Percentiles rank a stretch among this genome's conserved stretches.
These are phyloP conservation scores for Nadsonia commutata DNA, from an alignment of 1,139 yeast genomes.

Conservation along the genomic window DNA sequence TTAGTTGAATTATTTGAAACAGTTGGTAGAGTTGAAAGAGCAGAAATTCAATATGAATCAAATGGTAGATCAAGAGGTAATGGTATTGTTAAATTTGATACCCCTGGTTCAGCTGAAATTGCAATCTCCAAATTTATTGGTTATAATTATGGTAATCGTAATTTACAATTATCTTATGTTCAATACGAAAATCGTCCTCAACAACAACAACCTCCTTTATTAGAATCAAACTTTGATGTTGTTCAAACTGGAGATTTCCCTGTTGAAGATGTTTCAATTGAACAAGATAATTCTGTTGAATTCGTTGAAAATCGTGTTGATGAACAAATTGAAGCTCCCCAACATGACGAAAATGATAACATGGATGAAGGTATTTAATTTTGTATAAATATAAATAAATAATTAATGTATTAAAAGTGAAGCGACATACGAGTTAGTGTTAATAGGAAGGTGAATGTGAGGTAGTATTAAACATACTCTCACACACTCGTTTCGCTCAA, in stretches of 20 bases:
- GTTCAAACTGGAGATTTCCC: too few relatives aligned
- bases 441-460: too few relatives aligned
- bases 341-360: too few relatives aligned
- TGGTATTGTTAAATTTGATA: conserved; percentile 71
- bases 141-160: conserved; percentile 76
- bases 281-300: too few relatives aligned
- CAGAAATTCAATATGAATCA: conserved; percentile 58
- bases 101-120: conserved; percentile 51
- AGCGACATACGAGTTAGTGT: too few relatives aligned
- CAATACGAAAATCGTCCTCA: conserved; percentile 1
- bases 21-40: conserved; percentile 60
- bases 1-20: conserved; percentile 76
- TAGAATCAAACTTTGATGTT: too few relatives aligned
- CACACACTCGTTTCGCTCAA: too few relatives aligned
- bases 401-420: background rate
- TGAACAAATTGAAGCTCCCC: too few relatives aligned
- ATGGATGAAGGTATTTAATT: too few relatives aligned
- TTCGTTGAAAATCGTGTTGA: too few relatives aligned
- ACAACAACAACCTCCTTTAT: background rate
- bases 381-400: background rate
- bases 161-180: conserved; percentile 48
- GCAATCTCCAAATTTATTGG: conserved; percentile 64
- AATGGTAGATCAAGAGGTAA: conserved; percentile 65
- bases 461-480: too few relatives aligned
- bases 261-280: too few relatives aligned